phyloP scores from a whole-genome alignment of 2,329 filamentous ascomycete species.

The Trichoderma arundinaceum region DNA sequence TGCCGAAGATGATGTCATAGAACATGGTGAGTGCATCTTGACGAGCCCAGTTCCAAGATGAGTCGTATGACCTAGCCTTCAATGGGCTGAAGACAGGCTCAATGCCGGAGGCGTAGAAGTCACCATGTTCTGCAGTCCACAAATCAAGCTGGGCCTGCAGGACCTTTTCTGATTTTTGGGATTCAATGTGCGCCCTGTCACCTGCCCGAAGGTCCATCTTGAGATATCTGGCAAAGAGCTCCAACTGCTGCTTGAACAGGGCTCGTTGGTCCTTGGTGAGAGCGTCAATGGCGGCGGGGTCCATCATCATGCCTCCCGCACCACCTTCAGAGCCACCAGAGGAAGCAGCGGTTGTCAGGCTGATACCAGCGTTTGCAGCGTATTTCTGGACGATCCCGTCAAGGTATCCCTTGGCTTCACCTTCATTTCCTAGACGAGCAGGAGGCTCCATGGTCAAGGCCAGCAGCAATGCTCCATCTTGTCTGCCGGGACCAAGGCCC shows the following conservation, averaged over 20 bases:
- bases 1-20: conserved; percentile 97
- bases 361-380: conserved; percentile 81
- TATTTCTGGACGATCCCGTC: conserved; percentile 91
- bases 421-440: conserved; percentile 84
- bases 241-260: conserved; percentile 97
- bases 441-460: conserved; percentile 93
- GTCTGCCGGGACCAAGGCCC: conserved; percentile 84
- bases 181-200: conserved; percentile 87
- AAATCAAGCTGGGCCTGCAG: conserved; percentile 93
- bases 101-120: conserved; percentile 93
- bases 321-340: conserved; percentile 74
- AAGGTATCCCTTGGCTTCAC: conserved; percentile 89
- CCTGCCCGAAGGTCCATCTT: conserved; percentile 97
- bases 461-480: conserved; percentile 87
- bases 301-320: conserved; percentile 97
- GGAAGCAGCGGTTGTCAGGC: conserved; percentile 74
- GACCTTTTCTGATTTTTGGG: conserved; percentile 83
- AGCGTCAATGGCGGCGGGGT: conserved; percentile 93
- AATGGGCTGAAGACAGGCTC: conserved; percentile 91
- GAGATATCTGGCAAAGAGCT: conserved; percentile 91
- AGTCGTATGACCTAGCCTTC: conserved; percentile 96
- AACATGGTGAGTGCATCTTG: conserved; percentile 99
- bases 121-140: conserved; percentile 94
- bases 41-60: conserved; percentile 98
- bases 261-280: conserved; percentile 95